Percentiles rank a stretch among this genome's conserved stretches.
These are phyloP conservation scores for Alternaria dauci DNA, from an alignment of 2,329 filamentous ascomycete species.

Conservation along the genomic window DNA sequence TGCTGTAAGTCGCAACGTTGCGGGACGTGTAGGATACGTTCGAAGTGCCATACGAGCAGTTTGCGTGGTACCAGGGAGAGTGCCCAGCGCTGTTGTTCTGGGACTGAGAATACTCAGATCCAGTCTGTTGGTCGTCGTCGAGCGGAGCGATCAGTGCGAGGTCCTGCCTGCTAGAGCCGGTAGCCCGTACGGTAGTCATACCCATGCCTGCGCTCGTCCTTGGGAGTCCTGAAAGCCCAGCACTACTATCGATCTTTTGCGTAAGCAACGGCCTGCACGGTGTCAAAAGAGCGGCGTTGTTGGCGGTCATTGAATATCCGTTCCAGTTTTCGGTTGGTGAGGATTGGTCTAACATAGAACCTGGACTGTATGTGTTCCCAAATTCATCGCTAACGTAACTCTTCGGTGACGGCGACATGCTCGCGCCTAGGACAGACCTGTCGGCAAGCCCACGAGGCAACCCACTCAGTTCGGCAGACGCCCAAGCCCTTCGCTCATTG, in stretches of 20 bases:
- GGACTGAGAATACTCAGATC: constrained; percentile 18
- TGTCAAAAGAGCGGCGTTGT: background rate
- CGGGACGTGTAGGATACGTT: background rate
- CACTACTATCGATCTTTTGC: background rate
- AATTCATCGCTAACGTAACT: constrained; percentile 31
- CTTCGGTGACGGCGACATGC: constrained; percentile 28
- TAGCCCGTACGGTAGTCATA: background rate
- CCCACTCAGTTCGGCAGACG: background rate
- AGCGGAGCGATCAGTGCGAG: background rate
- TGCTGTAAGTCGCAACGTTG: background rate
- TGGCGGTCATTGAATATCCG: background rate
- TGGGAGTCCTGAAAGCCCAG: constrained; percentile 1
- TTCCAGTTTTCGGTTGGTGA: constrained; percentile 16
- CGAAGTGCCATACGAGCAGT: background rate
- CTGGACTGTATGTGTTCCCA: constrained; percentile 18
- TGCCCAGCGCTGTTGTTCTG: constrained; percentile 15
- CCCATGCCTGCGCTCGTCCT: background rate
- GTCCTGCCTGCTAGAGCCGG: background rate
- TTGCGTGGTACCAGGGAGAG: constrained; percentile 17
- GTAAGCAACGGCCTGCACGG: background rate
- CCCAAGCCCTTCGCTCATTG: constrained; percentile 9
- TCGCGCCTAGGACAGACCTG: constrained; percentile 21
- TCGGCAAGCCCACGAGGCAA: constrained; percentile 3
- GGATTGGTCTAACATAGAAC: constrained; percentile 6
- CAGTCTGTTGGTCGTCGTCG: background rate